These are phyloP conservation scores for Penicillium turbatum DNA, from an alignment of 495 filamentous ascomycete species.

Conservation along the genomic window DNA sequence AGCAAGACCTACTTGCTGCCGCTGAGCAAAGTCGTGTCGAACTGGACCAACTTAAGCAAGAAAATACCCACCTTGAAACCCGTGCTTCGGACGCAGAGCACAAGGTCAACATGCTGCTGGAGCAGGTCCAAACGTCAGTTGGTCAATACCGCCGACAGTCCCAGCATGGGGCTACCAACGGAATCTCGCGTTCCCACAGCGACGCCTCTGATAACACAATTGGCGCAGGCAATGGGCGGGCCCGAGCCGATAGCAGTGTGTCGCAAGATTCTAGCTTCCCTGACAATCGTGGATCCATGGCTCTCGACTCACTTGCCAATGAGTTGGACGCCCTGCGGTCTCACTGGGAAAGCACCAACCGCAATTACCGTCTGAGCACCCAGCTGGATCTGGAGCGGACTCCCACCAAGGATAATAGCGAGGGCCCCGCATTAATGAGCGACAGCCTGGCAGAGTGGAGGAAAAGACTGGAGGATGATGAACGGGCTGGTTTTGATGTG, in stretches of 20 bases:
- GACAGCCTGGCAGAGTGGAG: constrained; percentile 72
- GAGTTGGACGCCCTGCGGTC: constrained; percentile 84
- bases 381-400: constrained; percentile 78
- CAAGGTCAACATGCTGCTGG: constrained; percentile 85
- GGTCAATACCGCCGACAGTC: constrained; percentile 89
- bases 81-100: constrained; percentile 87
- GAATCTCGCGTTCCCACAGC: constrained; percentile 42
- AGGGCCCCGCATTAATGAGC: constrained; percentile 50
- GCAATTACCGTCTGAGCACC: constrained; percentile 84
- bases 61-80: constrained; percentile 73
- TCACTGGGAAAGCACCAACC: constrained; percentile 95
- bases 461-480: constrained; percentile 64
- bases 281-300: constrained; percentile 72
- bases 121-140: constrained; percentile 89
- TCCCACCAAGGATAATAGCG: constrained; percentile 48
- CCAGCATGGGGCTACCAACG: constrained; percentile 44
- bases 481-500: constrained; percentile 32
- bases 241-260: constrained; percentile 42
- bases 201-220: constrained; percentile 43
- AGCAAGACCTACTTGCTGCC: constrained; percentile 52
- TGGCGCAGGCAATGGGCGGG: constrained; percentile 21
- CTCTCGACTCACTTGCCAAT: constrained; percentile 83
- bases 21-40: constrained; percentile 59
- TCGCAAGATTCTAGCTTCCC: constrained; percentile 58
- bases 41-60: constrained; percentile 73